Base-by-base conservation (phyloP, 2,329 filamentous ascomycete genomes). In the Tolypocladium ovalisporum region DNA sequence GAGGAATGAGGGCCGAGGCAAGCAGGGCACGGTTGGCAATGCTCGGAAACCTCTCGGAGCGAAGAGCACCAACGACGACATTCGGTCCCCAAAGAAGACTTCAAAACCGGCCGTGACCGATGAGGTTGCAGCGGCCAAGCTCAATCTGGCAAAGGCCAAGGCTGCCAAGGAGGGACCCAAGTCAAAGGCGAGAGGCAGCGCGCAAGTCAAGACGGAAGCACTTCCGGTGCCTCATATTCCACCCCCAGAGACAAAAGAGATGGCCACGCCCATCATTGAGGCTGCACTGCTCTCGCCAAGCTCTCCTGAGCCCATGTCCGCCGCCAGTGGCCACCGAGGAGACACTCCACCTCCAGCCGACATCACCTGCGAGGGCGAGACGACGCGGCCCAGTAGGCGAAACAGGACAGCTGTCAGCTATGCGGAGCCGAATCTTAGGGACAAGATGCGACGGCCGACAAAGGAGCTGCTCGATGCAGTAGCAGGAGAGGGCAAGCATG, bases 391-490 rank as follows among this genome's bases (percentile, higher is more conserved):
- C 27, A 87, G 85, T 63, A 78, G 89, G 62, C 81, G 89, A 62
- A 82, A 83, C 53, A 79, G 87, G 64, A 75, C 82, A 13, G 79
- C 84, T 54, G 81, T 94, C 60, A 93, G 88, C 74, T 94, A 94
- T 69, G 87, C 88, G 13, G 88, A 93, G 69, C 89, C 89, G 1
- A 93, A 88, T 65, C 76, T 94, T 47, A 81, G 87, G 60, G 87
- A 86, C 67, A 94, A 94, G 73, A 92, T 94, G 89, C 82, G 89
- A 58, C 81, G 89, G 59, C 88, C 89, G 27, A 88, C 86, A 1
- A 89, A 89, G 67, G 84, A 89, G 62, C 72, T 92, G 12, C 82
- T 87, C 39, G 88, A 91, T 68, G 89, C 88, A 1, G 88, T 93
- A 17, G 73, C 80, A 13, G 84, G 81, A n/a, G 81, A 87, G 63